Conservation (phyloP, 2,329 filamentous ascomycete species). For the Atkinsonella texensis region DNA sequence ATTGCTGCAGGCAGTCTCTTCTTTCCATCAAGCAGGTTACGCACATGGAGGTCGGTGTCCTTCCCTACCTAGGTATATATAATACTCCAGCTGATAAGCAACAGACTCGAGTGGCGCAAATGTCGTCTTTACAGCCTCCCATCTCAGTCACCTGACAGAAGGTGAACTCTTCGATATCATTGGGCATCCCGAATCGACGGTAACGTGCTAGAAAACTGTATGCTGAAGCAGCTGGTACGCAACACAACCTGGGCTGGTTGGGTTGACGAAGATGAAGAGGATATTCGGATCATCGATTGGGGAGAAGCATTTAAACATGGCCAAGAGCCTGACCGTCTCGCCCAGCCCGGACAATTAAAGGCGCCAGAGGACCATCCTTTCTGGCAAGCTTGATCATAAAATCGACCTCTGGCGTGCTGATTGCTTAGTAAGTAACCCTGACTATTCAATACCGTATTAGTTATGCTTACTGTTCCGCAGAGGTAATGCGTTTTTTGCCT, state of each 20-base stretch:
- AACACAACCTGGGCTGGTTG: neutral
- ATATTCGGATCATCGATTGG: conserved; percentile 1
- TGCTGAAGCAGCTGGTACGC: neutral
- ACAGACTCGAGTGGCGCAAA: neutral
- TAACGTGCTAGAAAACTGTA: neutral
- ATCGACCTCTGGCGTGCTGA: conserved; percentile 3
- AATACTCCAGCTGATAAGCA: neutral
- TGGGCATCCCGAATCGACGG: neutral
- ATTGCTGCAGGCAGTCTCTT: neutral
- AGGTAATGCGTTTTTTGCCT: neutral
- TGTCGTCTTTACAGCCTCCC: neutral
- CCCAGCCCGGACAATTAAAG: neutral
- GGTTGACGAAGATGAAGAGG: neutral
- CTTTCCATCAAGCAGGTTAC: neutral
- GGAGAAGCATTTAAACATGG: conserved; percentile 1
- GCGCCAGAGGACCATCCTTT: conserved; percentile 1
- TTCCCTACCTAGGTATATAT: neutral
- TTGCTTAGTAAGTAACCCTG: conserved; percentile 1
- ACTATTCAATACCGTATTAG: neutral
- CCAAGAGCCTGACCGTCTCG: neutral
- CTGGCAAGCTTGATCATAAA: neutral
- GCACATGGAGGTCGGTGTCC: neutral
- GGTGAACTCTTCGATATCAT: neutral
- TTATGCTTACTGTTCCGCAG: neutral
- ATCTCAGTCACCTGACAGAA: neutral